A percentile compares a stretch with the other conserved stretches of the same genome.
These are phyloP conservation scores for Botrytis fragariae DNA, from an alignment of 2,329 filamentous ascomycete genomes.

Conservation along the genomic window DNA sequence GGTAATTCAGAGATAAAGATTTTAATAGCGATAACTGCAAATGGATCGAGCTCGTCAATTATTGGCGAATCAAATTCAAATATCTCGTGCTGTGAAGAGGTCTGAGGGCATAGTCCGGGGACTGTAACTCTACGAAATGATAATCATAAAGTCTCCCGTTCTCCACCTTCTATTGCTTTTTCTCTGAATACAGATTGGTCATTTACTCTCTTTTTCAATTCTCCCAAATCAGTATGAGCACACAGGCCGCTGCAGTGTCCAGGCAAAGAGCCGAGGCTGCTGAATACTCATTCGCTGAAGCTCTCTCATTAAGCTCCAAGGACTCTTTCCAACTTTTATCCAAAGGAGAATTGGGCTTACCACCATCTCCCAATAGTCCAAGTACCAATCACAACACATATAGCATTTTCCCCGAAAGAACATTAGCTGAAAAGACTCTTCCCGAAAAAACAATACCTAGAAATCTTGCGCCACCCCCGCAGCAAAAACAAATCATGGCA, in stretches of 20 bases:
- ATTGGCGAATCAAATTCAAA: not conserved
- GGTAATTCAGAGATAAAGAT: not conserved
- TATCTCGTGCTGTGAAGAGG: not conserved
- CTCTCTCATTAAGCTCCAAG: conserved; percentile 6
- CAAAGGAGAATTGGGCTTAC: not conserved
- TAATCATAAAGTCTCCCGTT: conserved; percentile 4
- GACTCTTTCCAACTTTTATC: conserved; percentile 9
- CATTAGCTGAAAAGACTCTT: not conserved
- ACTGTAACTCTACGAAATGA: not conserved
- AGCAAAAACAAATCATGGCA: conserved; percentile 5
- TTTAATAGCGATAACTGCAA: not conserved
- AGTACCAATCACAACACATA: not conserved
- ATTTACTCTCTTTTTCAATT: not conserved
- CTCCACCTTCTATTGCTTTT: conserved; percentile 1
- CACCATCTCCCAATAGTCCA: not conserved
- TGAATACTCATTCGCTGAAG: conserved; percentile 17
- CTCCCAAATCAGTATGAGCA: conserved; percentile 9
- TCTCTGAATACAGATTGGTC: not conserved
- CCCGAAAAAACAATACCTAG: not conserved
- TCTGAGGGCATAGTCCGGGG: not conserved
- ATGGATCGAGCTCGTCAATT: not conserved
- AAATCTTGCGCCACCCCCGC: not conserved
- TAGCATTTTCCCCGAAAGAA: not conserved
- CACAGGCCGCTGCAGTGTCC: not conserved
- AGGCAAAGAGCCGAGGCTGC: conserved; percentile 9